These are phyloP conservation scores for Candida parachauliodes DNA, from an alignment of 805 yeast genomes.

Conservation along the genomic window DNA sequence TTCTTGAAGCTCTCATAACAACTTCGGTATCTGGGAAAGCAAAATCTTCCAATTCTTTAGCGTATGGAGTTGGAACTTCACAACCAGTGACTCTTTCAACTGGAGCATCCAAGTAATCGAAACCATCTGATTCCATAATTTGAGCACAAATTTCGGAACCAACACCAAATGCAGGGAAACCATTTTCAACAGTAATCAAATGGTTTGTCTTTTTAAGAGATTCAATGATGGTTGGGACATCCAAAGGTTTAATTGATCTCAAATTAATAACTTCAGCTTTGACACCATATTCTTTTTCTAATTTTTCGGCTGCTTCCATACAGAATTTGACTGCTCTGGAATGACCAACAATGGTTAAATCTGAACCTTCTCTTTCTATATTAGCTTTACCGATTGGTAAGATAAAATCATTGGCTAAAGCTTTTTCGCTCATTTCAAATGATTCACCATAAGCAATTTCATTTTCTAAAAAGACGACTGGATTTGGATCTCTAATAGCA, in stretches of 20 bases:
- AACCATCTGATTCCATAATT: conserved; percentile 97
- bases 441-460: conserved; percentile 92
- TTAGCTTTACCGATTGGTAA: conserved; percentile 95
- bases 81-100: conserved; percentile 98
- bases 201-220: conserved; percentile 96
- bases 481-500: conserved; percentile 98
- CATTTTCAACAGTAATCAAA: conserved; percentile 93
- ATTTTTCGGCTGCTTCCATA: conserved; percentile 82
- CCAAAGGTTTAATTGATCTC: conserved; percentile 96
- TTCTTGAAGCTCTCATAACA: conserved; percentile 81
- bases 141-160: conserved; percentile 98
- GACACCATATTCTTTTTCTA: conserved; percentile 81
- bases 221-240: conserved; percentile 76
- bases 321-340: conserved; percentile 86
- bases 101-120: conserved; percentile 97
- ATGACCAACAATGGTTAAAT: conserved; percentile 85
- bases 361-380: conserved; percentile 90
- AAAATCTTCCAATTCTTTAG: conserved; percentile 91
- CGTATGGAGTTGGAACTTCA: conserved; percentile 99
- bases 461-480: conserved; percentile 92
- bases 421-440: conserved; percentile 87
- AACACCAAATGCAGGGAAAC: conserved; percentile 97
- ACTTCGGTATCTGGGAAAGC: conserved; percentile 97
- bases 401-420: conserved; percentile 79
- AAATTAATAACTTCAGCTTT: conserved; percentile 91